Evolutionary conservation across 2,329 filamentous ascomycete species (phyloP).

Genomic region (Diaporthe longicolla): DNA sequence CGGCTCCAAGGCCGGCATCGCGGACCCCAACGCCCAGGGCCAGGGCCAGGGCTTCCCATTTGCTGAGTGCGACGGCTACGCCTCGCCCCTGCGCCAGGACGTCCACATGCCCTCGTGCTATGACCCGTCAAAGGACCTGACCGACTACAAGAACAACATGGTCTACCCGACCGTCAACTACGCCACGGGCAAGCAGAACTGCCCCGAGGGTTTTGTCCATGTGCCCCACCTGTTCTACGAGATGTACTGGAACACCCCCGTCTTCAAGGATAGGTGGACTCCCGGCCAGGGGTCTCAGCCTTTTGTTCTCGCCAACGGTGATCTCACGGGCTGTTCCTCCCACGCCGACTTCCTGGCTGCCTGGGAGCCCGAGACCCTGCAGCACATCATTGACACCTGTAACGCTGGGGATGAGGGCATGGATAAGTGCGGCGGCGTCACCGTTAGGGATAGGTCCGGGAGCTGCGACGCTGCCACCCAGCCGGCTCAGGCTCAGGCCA

Average conservation of each 20-base stretch:
- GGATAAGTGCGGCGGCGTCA: slow-evolving; percentile 73
- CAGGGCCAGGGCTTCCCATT: slow-evolving; percentile 78
- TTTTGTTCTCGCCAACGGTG: slow-evolving; percentile 79
- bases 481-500: slow-evolving; percentile 62
- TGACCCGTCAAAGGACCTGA: slow-evolving; percentile 72
- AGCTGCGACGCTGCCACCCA: slow-evolving; percentile 66
- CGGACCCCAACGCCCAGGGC: slow-evolving; percentile 67
- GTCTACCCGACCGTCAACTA: slow-evolving; percentile 68
- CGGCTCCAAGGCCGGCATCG: slow-evolving; percentile 68
- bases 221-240: slow-evolving; percentile 71
- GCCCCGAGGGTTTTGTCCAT: slow-evolving; percentile 68
- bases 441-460: slow-evolving; percentile 61
- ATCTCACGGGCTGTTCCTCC: slow-evolving; percentile 77
- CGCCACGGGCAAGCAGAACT: slow-evolving; percentile 61
- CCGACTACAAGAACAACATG: slow-evolving; percentile 76
- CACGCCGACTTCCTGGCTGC: slow-evolving; percentile 82
- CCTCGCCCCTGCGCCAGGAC: slow-evolving; percentile 74
- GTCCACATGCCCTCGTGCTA: slow-evolving; percentile 83
- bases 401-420: slow-evolving; percentile 71
- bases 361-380: slow-evolving; percentile 76
- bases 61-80: slow-evolving; percentile 74
- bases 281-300: slow-evolving; percentile 68
- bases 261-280: slow-evolving; percentile 67
- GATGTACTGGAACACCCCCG: slow-evolving; percentile 72
- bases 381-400: slow-evolving; percentile 78